phyloP scores from a whole-genome alignment of 169 alveolate genomes.

The Theileria sp. region DNA sequence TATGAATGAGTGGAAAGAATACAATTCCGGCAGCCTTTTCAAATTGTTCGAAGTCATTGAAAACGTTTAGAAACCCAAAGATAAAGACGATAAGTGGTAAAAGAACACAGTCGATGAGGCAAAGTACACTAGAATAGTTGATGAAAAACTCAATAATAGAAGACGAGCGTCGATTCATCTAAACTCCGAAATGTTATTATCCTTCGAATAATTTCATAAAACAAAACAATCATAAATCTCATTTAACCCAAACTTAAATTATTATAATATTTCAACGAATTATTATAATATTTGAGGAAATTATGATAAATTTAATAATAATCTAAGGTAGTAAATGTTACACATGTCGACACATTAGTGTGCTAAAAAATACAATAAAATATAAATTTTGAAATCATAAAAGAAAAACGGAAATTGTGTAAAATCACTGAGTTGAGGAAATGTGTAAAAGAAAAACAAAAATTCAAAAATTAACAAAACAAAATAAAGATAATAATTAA shows the following conservation, averaged over 20 bases:
- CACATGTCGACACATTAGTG: not conserved
- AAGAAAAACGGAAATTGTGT: not conserved
- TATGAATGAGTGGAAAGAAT: constrained; percentile 8
- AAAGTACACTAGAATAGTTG: constrained; percentile 53
- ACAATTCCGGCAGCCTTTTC: constrained; percentile 33
- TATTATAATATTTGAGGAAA: too few relatives aligned
- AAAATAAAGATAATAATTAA: too few relatives aligned
- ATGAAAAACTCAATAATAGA: constrained; percentile 30
- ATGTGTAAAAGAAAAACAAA: not conserved
- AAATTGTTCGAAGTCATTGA: constrained; percentile 9
- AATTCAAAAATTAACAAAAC: too few relatives aligned
- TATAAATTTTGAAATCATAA: not conserved
- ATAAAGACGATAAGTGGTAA: constrained; percentile 42
- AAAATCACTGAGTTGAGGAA: not conserved
- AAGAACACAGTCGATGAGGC: constrained; percentile 61
- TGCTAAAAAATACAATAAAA: constrained; percentile 5
- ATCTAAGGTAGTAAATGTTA: not conserved
- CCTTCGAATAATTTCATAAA: not conserved
- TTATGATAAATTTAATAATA: too few relatives aligned
- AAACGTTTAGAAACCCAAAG: constrained; percentile 37
- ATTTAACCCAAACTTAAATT: not conserved
- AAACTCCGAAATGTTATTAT: not conserved
- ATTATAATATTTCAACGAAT: not conserved
- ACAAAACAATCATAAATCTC: not conserved
- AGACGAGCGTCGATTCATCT: constrained; percentile 12